Evolutionary conservation across 1,284 basidiomycete species (phyloP).

Genomic region (Puccinia hordei): DNA sequence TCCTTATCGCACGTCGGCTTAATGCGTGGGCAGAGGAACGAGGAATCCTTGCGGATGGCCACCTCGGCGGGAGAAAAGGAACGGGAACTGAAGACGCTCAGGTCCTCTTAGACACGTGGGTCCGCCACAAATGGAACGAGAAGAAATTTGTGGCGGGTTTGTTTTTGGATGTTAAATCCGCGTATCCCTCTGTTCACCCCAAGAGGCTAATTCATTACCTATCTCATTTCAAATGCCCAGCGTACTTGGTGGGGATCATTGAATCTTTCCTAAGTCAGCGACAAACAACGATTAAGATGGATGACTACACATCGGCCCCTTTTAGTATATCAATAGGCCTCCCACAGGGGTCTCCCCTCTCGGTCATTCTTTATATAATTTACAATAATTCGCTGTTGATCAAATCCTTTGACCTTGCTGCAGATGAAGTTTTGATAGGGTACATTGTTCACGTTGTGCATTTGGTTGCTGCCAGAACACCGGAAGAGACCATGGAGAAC

Average conservation of each 20-base stretch:
- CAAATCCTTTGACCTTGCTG: neutral
- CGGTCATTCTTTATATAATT: constrained; percentile 13
- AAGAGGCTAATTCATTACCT: neutral
- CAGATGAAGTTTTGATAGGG: neutral
- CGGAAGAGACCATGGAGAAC: neutral
- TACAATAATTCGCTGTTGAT: constrained; percentile 11
- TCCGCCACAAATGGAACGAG: too few species aligned
- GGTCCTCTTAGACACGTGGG: too few species aligned
- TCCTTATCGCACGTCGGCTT: neutral
- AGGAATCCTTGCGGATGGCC: neutral
- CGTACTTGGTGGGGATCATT: neutral
- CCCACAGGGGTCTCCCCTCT: constrained; percentile 1
- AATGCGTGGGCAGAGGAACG: neutral
- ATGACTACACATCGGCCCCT: neutral
- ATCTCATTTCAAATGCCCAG: neutral
- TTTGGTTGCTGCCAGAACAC: neutral
- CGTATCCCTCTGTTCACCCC: constrained; percentile 10
- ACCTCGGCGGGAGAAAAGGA: constrained; percentile 1
- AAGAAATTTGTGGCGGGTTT: neutral
- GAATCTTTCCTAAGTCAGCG: neutral
- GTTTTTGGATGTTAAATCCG: constrained; percentile 23
- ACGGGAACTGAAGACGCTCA: too few species aligned
- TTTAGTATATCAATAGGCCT: neutral
- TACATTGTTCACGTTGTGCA: constrained; percentile 8
- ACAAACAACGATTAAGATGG: neutral